Conservation (phyloP, 140 eudicot species). For the Cichorium intybus region DNA sequence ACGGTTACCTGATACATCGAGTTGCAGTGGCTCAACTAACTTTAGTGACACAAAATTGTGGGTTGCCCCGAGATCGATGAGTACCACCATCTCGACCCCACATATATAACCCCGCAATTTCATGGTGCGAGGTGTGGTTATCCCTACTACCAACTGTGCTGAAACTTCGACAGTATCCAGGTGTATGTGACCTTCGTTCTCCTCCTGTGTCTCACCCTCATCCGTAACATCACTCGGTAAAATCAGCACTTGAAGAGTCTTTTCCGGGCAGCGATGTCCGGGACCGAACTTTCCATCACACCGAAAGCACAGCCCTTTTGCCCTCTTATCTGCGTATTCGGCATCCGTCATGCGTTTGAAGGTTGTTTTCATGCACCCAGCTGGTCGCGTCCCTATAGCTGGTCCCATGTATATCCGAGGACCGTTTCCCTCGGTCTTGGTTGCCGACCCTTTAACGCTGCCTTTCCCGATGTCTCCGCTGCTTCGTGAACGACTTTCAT, state of each 20-base stretch:
- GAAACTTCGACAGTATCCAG: background rate
- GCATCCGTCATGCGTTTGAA: background rate
- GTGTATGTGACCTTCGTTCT: background rate
- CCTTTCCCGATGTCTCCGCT: too few relatives aligned
- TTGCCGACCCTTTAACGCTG: too few relatives aligned
- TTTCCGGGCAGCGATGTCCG: background rate
- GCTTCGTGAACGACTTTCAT: too few relatives aligned
- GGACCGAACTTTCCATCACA: too few relatives aligned
- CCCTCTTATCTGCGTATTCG: background rate
- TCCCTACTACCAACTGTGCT: background rate
- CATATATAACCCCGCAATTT: background rate
- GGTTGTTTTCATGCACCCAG: too few relatives aligned
- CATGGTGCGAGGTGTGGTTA: background rate
- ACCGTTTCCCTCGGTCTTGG: too few relatives aligned
- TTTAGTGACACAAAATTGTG: background rate
- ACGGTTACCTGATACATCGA: too few relatives aligned
- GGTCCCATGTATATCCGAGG: too few relatives aligned
- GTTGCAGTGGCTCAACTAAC: too few relatives aligned
- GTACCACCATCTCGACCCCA: background rate
- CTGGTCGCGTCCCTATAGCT: too few relatives aligned
- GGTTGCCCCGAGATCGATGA: background rate
- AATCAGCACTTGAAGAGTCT: background rate
- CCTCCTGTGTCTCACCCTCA: background rate
- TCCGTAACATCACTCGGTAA: too few relatives aligned
- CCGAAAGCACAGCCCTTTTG: background rate